These are phyloP conservation scores for Leishmania aethiopica DNA, from an alignment of 208 protist genomes.

Conservation along the genomic window DNA sequence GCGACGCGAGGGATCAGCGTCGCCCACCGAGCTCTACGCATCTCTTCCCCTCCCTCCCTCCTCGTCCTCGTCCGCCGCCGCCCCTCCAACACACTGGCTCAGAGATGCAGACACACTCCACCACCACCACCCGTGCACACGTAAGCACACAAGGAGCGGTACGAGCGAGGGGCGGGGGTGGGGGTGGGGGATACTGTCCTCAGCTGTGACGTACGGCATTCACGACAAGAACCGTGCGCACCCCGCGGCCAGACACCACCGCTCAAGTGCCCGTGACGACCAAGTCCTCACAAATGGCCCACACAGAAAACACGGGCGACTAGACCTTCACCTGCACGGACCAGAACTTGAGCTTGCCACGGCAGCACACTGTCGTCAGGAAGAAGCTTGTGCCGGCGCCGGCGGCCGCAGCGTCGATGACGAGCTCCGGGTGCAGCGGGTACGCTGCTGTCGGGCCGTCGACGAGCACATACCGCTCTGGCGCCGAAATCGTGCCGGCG, in stretches of 20 bases:
- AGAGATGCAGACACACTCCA: not conserved
- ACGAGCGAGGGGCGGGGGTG: not conserved
- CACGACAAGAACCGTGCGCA: no score
- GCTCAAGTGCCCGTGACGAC: not conserved
- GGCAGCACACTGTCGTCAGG: conserved; percentile 67
- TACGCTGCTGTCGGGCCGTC: conserved; percentile 47
- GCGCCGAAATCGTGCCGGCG: not conserved
- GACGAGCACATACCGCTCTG: conserved; percentile 37
- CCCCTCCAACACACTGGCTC: no score
- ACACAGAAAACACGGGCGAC: conserved; percentile 12
- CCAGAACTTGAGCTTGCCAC: conserved; percentile 81
- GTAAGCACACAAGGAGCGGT: conserved; percentile 9
- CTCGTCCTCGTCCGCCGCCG: no score
- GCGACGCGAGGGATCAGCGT: no score
- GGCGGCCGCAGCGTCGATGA: conserved; percentile 40
- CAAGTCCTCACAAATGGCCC: not conserved
- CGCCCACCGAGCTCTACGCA: no score
- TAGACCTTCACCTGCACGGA: conserved; percentile 36
- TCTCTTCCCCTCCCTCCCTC: no score
- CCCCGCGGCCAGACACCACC: no score
- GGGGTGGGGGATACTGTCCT: no score
- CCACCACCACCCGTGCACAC: not conserved
- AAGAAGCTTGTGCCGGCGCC: conserved; percentile 80
- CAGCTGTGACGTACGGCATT: no score
- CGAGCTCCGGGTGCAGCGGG: conserved; percentile 58